These are phyloP conservation scores for Aspergillus novofumigatus DNA, from an alignment of 2,329 filamentous ascomycete genomes.

Conservation along the genomic window DNA sequence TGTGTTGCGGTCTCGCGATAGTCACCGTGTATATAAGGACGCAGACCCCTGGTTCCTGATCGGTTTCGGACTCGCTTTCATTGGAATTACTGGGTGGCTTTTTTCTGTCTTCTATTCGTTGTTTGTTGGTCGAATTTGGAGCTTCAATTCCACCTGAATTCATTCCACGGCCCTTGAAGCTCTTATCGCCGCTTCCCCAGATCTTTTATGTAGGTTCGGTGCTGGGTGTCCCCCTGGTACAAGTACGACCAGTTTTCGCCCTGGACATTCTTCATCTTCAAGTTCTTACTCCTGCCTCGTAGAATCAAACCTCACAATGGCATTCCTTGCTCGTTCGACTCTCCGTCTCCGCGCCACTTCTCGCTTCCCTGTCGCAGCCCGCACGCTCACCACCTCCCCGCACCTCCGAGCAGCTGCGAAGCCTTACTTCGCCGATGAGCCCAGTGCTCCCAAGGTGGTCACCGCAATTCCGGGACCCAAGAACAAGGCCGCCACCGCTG, in stretches of 20 bases:
- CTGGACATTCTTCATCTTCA: neutral
- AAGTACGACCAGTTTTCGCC: neutral
- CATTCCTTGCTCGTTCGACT: slow-evolving; percentile 34
- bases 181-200: neutral
- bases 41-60: neutral
- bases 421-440: slow-evolving; percentile 58
- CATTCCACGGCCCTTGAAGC: neutral
- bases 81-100: neutral
- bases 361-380: slow-evolving; percentile 29
- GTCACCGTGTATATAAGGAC: slow-evolving; percentile 3
- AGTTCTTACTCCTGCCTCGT: neutral
- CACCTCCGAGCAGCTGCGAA: slow-evolving; percentile 38
- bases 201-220: neutral
- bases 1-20: slow-evolving; percentile 12
- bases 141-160: neutral
- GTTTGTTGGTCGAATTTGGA: neutral
- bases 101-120: neutral
- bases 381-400: slow-evolving; percentile 35
- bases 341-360: slow-evolving; percentile 29
- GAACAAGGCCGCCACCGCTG: slow-evolving; percentile 63
- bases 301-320: slow-evolving; percentile 24
- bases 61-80: neutral
- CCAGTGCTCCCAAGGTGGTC: slow-evolving; percentile 49
- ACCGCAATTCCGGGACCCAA: slow-evolving; percentile 71
- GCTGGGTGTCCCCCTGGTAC: neutral